Conservation (phyloP, 305 asterid species). For the Monarda citriodora region DNA sequence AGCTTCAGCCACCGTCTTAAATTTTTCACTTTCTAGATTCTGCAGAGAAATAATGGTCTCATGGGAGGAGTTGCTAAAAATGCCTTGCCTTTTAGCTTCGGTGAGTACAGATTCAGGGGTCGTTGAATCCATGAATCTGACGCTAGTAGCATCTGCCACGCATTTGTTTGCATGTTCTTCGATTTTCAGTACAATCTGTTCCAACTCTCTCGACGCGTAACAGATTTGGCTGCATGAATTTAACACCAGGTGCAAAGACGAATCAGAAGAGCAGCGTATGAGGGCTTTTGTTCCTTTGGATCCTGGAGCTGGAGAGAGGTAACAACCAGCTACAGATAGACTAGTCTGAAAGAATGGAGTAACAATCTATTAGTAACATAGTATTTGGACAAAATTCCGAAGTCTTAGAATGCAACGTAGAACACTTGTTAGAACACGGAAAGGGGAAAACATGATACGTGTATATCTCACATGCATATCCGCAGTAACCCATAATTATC, state of each 20-base stretch:
- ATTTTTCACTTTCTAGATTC: constrained; percentile 59
- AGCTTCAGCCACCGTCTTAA: constrained; percentile 38
- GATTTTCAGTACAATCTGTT: constrained; percentile 44
- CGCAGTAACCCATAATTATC: no score
- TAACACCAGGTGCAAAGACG: constrained; percentile 38
- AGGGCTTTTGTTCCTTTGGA: constrained; percentile 81
- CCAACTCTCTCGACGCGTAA: constrained; percentile 36
- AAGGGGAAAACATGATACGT: no score
- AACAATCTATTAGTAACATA: constrained; percentile 13
- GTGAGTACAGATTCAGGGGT: constrained; percentile 55
- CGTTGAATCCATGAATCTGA: constrained; percentile 41
- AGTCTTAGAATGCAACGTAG: constrained; percentile 4
- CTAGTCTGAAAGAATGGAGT: constrained; percentile 51
- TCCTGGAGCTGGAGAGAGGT: constrained; percentile 96
- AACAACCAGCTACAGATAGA: constrained; percentile 88
- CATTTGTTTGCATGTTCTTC: constrained; percentile 35
- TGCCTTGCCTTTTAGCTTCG: constrained; percentile 65
- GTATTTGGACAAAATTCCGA: not conserved
- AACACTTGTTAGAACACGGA: not conserved
- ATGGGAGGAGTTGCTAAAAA: constrained; percentile 62
- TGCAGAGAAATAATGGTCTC: constrained; percentile 53
- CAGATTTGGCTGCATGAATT: constrained; percentile 31
- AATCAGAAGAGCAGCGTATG: constrained; percentile 59
- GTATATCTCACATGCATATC: no score
- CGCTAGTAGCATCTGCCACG: constrained; percentile 27